Percentiles rank a stretch among this genome's conserved stretches.
Conservation (phyloP, 257 asterid genomes). For the Nicotiana paniculata region DNA sequence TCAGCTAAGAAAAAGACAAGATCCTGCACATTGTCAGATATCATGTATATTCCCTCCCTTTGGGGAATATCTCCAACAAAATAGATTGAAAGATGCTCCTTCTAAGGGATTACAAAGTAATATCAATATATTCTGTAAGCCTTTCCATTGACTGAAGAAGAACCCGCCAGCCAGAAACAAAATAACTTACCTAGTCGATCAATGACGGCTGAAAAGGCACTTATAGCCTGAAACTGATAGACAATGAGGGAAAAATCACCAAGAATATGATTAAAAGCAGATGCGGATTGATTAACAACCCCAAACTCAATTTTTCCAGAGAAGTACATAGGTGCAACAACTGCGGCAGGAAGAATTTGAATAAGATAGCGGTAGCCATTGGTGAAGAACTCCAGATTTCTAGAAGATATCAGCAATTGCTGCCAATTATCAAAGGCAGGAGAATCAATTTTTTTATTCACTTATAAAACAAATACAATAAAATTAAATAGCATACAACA, state of each 20-base stretch:
- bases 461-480: slow-evolving; percentile 1
- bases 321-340: slow-evolving; percentile 94
- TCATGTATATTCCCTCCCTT: background rate
- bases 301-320: slow-evolving; percentile 97
- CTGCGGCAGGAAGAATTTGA: slow-evolving; percentile 96
- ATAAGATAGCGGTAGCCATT: slow-evolving; percentile 83
- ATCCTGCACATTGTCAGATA: background rate
- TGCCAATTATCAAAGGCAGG: slow-evolving; percentile 37
- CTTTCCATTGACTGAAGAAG: background rate
- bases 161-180: slow-evolving; percentile 4
- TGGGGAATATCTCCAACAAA: background rate
- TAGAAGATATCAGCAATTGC: slow-evolving; percentile 80
- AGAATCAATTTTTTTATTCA: background rate
- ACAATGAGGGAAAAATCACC: slow-evolving; percentile 85
- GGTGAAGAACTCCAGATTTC: slow-evolving; percentile 95
- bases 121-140: background rate
- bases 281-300: slow-evolving; percentile 79
- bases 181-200: slow-evolving; percentile 63
- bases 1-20: background rate
- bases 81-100: background rate
- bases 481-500: background rate
- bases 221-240: slow-evolving; percentile 83
- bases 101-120: background rate
- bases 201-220: slow-evolving; percentile 92
- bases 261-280: slow-evolving; percentile 91